Conservation (phyloP, 1,139 yeast species). For the Yamadazyma dendronema region DNA sequence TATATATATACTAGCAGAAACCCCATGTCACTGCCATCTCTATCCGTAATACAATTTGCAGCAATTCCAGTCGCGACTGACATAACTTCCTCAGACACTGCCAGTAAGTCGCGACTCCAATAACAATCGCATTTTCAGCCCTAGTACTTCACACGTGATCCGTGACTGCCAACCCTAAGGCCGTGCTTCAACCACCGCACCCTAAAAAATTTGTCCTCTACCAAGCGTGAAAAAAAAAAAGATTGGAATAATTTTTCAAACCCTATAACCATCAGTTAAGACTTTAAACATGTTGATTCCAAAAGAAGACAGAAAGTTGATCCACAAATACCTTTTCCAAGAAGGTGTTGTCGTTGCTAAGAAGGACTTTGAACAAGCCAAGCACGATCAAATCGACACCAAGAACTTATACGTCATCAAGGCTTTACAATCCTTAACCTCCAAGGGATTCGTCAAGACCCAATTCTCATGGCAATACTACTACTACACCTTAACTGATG, state of each 20-base stretch:
- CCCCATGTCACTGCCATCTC: too few species aligned
- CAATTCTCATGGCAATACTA: constrained; percentile 99
- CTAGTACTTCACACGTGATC: constrained; percentile 9
- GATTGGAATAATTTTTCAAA: constrained; percentile 13
- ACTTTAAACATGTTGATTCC: constrained; percentile 89
- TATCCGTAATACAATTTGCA: too few species aligned
- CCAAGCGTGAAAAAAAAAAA: constrained; percentile 10
- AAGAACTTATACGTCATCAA: constrained; percentile 97
- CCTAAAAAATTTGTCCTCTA: constrained; percentile 11
- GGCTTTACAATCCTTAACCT: constrained; percentile 98
- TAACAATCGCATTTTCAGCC: constrained; percentile 3
- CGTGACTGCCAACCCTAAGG: constrained; percentile 6
- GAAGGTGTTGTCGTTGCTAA: constrained; percentile 99
- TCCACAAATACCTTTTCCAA: constrained; percentile 98
- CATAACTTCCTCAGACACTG: too few species aligned
- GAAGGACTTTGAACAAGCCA: constrained; percentile 97
- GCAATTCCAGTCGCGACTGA: too few species aligned
- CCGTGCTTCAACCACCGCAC: not conserved
- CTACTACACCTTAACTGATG: constrained; percentile 99
- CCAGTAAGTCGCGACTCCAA: too few species aligned
- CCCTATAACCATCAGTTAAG: constrained; percentile 8
- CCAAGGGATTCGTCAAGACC: constrained; percentile 98
- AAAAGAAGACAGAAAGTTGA: constrained; percentile 99
- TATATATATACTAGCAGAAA: too few species aligned
- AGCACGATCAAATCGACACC: constrained; percentile 98